These are phyloP conservation scores for Tetrahymena thermophila DNA, from an alignment of 73 alveolate genomes.

Conservation along the genomic window DNA sequence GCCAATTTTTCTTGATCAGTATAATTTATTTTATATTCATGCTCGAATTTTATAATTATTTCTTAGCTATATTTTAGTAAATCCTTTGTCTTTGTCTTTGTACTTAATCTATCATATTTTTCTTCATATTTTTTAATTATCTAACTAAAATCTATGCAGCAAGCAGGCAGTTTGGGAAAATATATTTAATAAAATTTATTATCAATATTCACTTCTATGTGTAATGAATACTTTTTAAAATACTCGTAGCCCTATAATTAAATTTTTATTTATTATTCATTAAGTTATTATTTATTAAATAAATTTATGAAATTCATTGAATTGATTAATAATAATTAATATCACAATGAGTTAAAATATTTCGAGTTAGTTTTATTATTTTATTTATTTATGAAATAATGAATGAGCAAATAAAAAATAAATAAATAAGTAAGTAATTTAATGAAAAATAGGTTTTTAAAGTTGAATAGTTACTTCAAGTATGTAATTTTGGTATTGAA, in stretches of 20 bases:
- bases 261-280: not conserved
- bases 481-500: not conserved
- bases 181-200: not conserved
- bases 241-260: not conserved
- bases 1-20: not conserved
- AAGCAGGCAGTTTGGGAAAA: not conserved
- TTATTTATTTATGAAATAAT: no score
- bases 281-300: not conserved
- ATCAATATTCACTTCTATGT: not conserved
- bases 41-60: not conserved
- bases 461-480: not conserved
- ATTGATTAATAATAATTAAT: no score
- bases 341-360: no score
- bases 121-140: not conserved
- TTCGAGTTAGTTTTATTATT: no score
- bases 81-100: not conserved
- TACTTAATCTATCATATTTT: not conserved
- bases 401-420: no score
- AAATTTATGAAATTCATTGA: no score
- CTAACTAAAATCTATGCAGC: not conserved
- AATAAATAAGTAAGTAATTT: no score
- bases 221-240: not conserved
- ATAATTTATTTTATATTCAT: not conserved
- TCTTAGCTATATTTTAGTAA: not conserved
- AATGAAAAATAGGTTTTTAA: not conserved